These are phyloP conservation scores for Paraphoma sp. DNA, from an alignment of 2,329 filamentous ascomycete species.

Conservation along the genomic window DNA sequence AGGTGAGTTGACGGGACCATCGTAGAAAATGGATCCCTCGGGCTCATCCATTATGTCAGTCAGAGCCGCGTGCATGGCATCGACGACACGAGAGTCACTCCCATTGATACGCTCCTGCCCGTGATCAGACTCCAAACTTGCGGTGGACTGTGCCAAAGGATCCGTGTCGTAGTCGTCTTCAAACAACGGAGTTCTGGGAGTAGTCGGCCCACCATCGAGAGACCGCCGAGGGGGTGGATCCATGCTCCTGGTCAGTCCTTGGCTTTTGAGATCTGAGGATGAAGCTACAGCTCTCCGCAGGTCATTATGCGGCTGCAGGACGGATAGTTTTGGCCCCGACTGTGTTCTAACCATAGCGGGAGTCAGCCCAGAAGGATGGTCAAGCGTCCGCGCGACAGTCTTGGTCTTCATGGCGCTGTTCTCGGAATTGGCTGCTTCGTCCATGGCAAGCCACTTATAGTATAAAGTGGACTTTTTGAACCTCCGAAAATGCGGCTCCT, in stretches of 20 bases:
- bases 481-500: conserved; percentile 76
- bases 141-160: conserved; percentile 75
- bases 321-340: conserved; percentile 51
- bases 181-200: conserved; percentile 67
- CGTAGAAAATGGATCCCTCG: conserved; percentile 71
- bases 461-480: conserved; percentile 95
- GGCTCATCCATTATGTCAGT: conserved; percentile 89
- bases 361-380: conserved; percentile 23
- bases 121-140: conserved; percentile 77
- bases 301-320: conserved; percentile 53
- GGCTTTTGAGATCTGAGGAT: conserved; percentile 63
- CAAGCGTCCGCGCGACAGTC: conserved; percentile 34
- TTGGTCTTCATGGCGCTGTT: conserved; percentile 34
- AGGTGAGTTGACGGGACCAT: conserved; percentile 59
- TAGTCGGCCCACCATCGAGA: conserved; percentile 67
- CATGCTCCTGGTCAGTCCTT: conserved; percentile 54
- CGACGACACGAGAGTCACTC: conserved; percentile 80
- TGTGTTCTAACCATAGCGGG: conserved; percentile 55
- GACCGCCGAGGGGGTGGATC: conserved; percentile 66
- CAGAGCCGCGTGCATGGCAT: conserved; percentile 90
- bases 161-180: conserved; percentile 82
- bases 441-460: conserved; percentile 92
- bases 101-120: conserved; percentile 51
- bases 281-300: conserved; percentile 67
- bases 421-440: conserved; percentile 63